Percentiles rank a stretch among this genome's conserved stretches.
phyloP scores from a whole-genome alignment of 176 grass and related monocot genomes.

The Neostapfia colusana region DNA sequence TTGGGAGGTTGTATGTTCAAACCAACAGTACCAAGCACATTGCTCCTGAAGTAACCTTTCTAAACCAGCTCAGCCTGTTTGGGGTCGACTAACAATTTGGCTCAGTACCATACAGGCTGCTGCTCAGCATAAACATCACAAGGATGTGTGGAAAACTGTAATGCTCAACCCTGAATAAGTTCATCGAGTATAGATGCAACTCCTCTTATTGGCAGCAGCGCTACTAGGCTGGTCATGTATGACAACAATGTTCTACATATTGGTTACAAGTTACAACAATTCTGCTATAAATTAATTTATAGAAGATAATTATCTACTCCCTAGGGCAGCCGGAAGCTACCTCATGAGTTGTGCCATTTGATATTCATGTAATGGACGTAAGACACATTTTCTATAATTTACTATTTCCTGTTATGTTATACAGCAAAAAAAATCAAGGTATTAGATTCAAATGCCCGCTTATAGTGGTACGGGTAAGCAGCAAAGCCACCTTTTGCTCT shows the following conservation, averaged over 20 bases:
- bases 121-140: not conserved
- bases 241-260: not conserved
- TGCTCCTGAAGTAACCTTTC: not conserved
- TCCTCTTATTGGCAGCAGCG: not conserved
- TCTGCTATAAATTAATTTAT: slow-evolving; percentile 37
- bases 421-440: slow-evolving; percentile 7
- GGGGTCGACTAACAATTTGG: not conserved
- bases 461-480: slow-evolving; percentile 33
- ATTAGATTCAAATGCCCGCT: not conserved
- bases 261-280: slow-evolving; percentile 53
- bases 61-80: not conserved
- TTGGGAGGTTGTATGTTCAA: not conserved
- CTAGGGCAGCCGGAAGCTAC: not conserved
- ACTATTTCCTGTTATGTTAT: not conserved
- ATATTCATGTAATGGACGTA: not conserved
- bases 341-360: not conserved
- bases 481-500: slow-evolving; percentile 39
- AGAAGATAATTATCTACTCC: slow-evolving; percentile 19
- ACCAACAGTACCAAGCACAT: not conserved
- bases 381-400: not conserved
- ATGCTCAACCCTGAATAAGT: not conserved
- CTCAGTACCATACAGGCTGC: not conserved
- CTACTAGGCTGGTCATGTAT: not conserved
- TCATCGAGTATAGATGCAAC: not conserved
- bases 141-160: not conserved